Evolutionary conservation across 2,329 filamentous ascomycete genomes (phyloP), one percentile per base, ranked within the genome.

Genomic region (Trichoderma citrinoviride): DNA sequence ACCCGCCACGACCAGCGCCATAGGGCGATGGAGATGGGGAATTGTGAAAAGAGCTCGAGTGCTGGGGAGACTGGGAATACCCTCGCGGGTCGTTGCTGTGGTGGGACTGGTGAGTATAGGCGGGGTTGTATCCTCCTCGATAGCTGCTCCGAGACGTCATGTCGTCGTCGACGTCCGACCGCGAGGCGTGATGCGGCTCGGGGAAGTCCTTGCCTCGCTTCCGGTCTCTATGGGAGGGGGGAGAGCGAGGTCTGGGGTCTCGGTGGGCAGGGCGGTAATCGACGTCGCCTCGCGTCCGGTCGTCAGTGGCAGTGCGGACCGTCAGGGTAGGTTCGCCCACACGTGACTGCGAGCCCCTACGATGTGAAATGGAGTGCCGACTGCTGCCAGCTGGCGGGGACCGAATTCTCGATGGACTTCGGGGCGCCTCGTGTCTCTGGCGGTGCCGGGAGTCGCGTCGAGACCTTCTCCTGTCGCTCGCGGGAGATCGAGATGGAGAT

Each of bases 131-230:
- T n/a, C 77, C 77, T 62, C 78, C 77, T 61, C 80, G 79, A 63
- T 77, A 78, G 44, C 76, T 75, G 33, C 78, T 77, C 49, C 82
- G 77, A 15, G 79, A 77, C 19, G 76, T 74, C 79, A 84, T 81
- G 37, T 81, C 82, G 65, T 83, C 81, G 69, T 85, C 82, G 44
- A 81, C 74, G 56, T 81, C 83, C 14, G 83, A 81, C 12, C 80
- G 78, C 19, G 81, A 81, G 19, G 82, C 81, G 50, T 77, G 76
- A 53, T 77, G 70, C 43, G 69, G 70, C 43, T 72, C 75, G 5
- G 68, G 55, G 3, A 71, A 67, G n/a, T 69, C 71, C 57, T 74
- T 72, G 75, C 70, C 69, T 56, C 70, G 69, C 54, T 71, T 72
- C 33, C 65, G 66, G 27, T 76, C 73, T 55, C 70, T 71, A 65